These are phyloP conservation scores for Kregervanrija delftensis DNA, from an alignment of 805 yeast genomes.

Conservation along the genomic window DNA sequence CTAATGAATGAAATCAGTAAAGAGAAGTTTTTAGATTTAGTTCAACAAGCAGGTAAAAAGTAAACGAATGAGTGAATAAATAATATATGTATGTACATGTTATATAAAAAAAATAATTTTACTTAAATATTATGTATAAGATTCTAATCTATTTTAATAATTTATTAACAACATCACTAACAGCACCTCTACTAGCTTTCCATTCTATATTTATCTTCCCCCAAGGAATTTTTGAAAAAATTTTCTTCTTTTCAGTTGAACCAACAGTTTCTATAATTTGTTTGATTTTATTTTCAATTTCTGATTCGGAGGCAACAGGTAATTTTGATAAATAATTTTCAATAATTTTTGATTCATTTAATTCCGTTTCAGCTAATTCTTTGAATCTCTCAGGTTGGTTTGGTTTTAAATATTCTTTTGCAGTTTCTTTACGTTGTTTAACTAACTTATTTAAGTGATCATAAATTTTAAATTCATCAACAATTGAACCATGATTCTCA, in stretches of 20 bases:
- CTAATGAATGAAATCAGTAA: conserved; percentile 75
- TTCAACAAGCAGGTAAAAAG: conserved; percentile 63
- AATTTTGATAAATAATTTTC: conserved; percentile 26
- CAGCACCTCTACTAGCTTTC: conserved; percentile 29
- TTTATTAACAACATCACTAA: conserved; percentile 23
- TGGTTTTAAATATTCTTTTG: conserved; percentile 30
- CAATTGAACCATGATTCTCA: conserved; percentile 20
- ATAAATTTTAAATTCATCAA: conserved; percentile 27
- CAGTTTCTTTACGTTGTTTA: conserved; percentile 34
- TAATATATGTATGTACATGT: conserved; percentile 2
- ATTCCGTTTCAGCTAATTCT: conserved; percentile 31
- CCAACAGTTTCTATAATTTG: conserved; percentile 21
- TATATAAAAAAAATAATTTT: background rate
- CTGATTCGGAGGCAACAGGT: conserved; percentile 32
- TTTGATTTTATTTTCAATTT: conserved; percentile 26
- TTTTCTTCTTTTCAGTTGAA: conserved; percentile 17
- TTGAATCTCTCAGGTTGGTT: conserved; percentile 36
- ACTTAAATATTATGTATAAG: background rate
- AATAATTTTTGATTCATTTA: conserved; percentile 31
- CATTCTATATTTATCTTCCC: conserved; percentile 26
- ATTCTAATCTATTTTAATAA: conserved; percentile 9
- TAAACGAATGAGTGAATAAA: conserved; percentile 2
- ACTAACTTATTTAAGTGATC: conserved; percentile 31
- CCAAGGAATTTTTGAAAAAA: conserved; percentile 31
- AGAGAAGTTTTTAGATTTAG: conserved; percentile 83